Base-by-base conservation (phyloP, 257 asterid species). In the Solanum dulcamara region DNA sequence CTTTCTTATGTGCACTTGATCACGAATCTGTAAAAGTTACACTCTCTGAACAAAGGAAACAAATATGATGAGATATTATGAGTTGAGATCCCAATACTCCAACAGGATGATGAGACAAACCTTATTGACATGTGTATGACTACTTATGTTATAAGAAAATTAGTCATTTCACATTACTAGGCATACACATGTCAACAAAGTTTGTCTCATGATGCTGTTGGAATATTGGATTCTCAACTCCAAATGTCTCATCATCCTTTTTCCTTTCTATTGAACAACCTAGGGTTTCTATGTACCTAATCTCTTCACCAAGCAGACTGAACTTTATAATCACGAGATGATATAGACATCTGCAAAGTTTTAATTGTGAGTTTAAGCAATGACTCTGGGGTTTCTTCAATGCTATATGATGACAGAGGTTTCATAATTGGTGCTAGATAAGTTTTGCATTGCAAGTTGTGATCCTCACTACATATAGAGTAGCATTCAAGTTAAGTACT, bases 51-150 rank as follows among this genome's bases (percentile, higher is more conserved):
- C 72, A 59, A 68, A 64, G 51, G 40, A 84, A 51, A 75, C n/a
- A n/a, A 33, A 40, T 84, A 87, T 68, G 62, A 46, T 28, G 88
- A 85, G 89, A 87, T 85, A 66, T 87, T 89, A 85, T 87, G 91
- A 22, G 82, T 64, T 64, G 38, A n/a, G n/a, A n/a, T n/a, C n/a
- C n/a, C n/a, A n/a, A n/a, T n/a, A n/a, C n/a, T n/a, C n/a, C n/a
- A n/a, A n/a, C n/a, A n/a, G n/a, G n/a, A n/a, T n/a, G n/a, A n/a
- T n/a, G n/a, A n/a, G n/a, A n/a, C n/a, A n/a, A n/a, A n/a, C n/a
- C n/a, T n/a, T n/a, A n/a, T n/a, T n/a, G n/a, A n/a, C n/a, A n/a
- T n/a, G n/a, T n/a, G n/a, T n/a, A n/a, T n/a, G n/a, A n/a, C n/a
- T n/a, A n/a, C n/a, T n/a, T n/a, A n/a, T n/a, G n/a, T n/a, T n/a